Percentiles rank a stretch among this genome's conserved stretches.
Evolutionary conservation across 2,329 filamentous ascomycete species (phyloP).

Genomic region (Diaporthe australafricana): DNA sequence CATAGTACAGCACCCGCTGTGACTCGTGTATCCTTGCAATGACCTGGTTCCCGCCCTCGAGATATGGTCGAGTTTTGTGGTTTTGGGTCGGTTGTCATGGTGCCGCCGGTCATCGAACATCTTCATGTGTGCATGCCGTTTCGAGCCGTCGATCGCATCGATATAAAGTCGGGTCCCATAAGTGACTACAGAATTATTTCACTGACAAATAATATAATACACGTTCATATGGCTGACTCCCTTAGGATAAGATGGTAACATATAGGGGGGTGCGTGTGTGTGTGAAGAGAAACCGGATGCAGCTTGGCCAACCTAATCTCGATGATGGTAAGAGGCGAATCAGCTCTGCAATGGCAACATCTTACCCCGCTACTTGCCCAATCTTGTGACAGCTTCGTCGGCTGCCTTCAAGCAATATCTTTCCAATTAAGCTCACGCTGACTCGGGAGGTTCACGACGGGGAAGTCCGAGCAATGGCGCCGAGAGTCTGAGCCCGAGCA

Average conservation of each 20-base stretch:
- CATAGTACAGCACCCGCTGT: not conserved
- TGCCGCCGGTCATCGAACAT: not conserved
- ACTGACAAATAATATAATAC: not conserved
- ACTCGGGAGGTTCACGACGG: not conserved
- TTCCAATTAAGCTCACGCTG: not conserved
- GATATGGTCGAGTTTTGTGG: too few species aligned
- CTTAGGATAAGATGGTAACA: not conserved
- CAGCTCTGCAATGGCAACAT: not conserved
- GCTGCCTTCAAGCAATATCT: not conserved
- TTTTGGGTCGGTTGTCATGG: not conserved
- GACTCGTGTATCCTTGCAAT: not conserved
- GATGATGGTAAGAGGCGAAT: not conserved
- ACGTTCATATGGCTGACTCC: not conserved
- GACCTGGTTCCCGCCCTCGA: too few species aligned
- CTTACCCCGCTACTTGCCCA: not conserved
- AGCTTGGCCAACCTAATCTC: constrained; percentile 10
- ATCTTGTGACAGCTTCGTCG: not conserved
- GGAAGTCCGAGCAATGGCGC: not conserved
- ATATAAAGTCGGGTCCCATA: not conserved
- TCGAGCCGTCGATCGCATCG: not conserved
- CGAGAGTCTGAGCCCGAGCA: constrained; percentile 19
- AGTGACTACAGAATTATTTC: not conserved
- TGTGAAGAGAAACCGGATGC: constrained; percentile 4
- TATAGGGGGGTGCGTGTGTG: not conserved
- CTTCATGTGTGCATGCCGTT: not conserved